These are phyloP conservation scores for Adansonia madagascariensis DNA, from an alignment of 441 rosid species.

Conservation along the genomic window DNA sequence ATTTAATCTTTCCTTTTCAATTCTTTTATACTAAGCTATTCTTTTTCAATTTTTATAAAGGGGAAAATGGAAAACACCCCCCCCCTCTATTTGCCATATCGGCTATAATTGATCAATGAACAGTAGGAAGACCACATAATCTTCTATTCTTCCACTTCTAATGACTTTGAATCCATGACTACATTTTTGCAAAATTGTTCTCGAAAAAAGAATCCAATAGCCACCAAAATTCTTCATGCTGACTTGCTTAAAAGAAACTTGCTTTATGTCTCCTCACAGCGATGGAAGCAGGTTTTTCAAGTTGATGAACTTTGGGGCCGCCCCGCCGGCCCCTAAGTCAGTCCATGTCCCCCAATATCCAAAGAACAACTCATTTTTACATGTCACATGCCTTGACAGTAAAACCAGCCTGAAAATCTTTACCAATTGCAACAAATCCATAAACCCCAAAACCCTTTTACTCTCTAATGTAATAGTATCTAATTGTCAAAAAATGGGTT, in stretches of 20 bases:
- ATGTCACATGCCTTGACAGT: slow-evolving; percentile 24
- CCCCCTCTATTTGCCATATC: not conserved
- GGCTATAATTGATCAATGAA: not conserved
- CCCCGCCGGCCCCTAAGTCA: too few species aligned
- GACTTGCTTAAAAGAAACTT: slow-evolving; percentile 40
- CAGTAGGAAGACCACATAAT: not conserved
- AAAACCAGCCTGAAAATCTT: slow-evolving; percentile 33
- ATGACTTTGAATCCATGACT: slow-evolving; percentile 18
- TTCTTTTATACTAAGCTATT: not conserved
- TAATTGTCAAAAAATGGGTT: slow-evolving; percentile 49
- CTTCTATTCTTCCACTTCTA: not conserved
- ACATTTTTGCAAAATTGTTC: slow-evolving; percentile 31
- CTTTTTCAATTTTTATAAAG: not conserved
- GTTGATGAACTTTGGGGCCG: too few species aligned
- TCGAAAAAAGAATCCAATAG: slow-evolving; percentile 28
- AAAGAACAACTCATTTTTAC: not conserved
- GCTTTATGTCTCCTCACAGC: slow-evolving; percentile 24
- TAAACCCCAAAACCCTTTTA: slow-evolving; percentile 40
- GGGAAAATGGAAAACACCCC: too few species aligned
- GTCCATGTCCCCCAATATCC: not conserved
- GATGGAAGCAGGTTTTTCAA: too few species aligned
- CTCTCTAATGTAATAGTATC: slow-evolving; percentile 49
- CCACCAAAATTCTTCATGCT: slow-evolving; percentile 39
- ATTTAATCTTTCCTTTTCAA: not conserved
- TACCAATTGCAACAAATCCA: slow-evolving; percentile 39